Evolutionary conservation across 208 protist genomes (phyloP).

Genomic region (Leishmania gerbilli): DNA sequence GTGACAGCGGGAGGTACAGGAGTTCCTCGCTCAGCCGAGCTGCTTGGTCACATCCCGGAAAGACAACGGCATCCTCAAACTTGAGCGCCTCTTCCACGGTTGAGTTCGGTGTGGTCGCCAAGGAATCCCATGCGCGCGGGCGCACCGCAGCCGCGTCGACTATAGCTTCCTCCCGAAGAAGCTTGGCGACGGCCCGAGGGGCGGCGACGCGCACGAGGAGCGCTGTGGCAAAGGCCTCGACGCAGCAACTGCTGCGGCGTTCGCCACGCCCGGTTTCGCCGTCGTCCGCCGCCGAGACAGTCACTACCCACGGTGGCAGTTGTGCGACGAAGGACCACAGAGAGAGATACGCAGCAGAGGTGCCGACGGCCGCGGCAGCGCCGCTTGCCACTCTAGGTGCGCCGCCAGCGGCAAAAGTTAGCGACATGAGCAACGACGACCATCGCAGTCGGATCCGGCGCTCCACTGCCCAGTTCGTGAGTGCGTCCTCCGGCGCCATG

Average conservation of each 20-base stretch:
- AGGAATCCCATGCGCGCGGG: slow-evolving; percentile 6
- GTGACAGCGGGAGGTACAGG: slow-evolving; percentile 44
- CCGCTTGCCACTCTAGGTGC: neutral
- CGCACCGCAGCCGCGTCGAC: slow-evolving; percentile 27
- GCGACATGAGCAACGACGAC: slow-evolving; percentile 23
- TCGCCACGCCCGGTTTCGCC: slow-evolving; percentile 1
- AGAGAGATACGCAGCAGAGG: slow-evolving; percentile 20
- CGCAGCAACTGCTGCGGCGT: slow-evolving; percentile 9
- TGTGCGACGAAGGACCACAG: slow-evolving; percentile 33
- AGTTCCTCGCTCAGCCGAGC: slow-evolving; percentile 31
- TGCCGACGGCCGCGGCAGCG: neutral
- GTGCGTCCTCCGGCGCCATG: neutral
- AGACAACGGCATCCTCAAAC: slow-evolving; percentile 37
- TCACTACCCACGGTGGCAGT: slow-evolving; percentile 33
- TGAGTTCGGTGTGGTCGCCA: neutral
- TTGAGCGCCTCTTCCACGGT: neutral
- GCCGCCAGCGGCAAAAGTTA: neutral
- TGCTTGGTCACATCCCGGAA: slow-evolving; percentile 42
- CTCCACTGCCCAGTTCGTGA: slow-evolving; percentile 17
- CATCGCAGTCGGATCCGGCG: slow-evolving; percentile 32
- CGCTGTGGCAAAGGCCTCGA: slow-evolving; percentile 25
- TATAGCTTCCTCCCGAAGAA: slow-evolving; percentile 20
- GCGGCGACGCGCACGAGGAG: slow-evolving; percentile 28
- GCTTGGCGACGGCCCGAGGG: slow-evolving; percentile 14
- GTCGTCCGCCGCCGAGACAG: slow-evolving; percentile 19